A percentile compares a stretch with the other conserved stretches of the same genome.
These are phyloP conservation scores for Serendipita indica DNA, from an alignment of 768 basidiomycete genomes.

Conservation along the genomic window DNA sequence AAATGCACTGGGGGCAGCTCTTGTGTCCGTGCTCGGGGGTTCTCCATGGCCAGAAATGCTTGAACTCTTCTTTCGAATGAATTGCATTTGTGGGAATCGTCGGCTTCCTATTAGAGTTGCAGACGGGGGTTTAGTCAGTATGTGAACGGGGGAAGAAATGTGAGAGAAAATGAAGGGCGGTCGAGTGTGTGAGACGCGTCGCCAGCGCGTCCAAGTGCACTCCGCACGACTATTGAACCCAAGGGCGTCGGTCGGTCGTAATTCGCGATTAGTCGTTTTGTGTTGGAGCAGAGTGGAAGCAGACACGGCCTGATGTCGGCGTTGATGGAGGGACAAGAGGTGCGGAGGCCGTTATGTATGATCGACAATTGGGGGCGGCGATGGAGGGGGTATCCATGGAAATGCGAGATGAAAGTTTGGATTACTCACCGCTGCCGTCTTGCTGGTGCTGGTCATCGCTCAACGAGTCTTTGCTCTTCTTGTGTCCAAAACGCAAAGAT, in stretches of 20 bases:
- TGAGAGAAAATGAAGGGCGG: not conserved
- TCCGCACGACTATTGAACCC: not conserved
- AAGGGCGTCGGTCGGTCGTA: not conserved
- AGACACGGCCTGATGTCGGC: slow-evolving; percentile 1
- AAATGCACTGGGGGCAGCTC: not conserved
- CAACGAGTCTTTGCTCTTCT: not conserved
- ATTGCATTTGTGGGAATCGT: not conserved
- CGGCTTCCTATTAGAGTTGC: not conserved
- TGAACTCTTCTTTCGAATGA: not conserved
- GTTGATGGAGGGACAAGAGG: not conserved
- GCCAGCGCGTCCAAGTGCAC: too few relatives aligned
- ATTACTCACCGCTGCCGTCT: not conserved
- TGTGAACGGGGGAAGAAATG: not conserved
- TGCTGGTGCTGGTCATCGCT: not conserved
- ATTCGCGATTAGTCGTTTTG: not conserved
- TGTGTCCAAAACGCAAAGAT: not conserved
- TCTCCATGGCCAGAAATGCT: not conserved
- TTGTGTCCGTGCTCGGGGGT: too few relatives aligned
- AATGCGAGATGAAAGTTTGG: not conserved
- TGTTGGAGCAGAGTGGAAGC: not conserved
- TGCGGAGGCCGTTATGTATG: not conserved
- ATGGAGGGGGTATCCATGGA: not conserved
- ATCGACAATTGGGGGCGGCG: not conserved
- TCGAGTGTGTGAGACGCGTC: not conserved
- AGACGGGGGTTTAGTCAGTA: not conserved